Base-by-base conservation (phyloP, 2,329 filamentous ascomycete species). In the Diaporthe capsici region DNA sequence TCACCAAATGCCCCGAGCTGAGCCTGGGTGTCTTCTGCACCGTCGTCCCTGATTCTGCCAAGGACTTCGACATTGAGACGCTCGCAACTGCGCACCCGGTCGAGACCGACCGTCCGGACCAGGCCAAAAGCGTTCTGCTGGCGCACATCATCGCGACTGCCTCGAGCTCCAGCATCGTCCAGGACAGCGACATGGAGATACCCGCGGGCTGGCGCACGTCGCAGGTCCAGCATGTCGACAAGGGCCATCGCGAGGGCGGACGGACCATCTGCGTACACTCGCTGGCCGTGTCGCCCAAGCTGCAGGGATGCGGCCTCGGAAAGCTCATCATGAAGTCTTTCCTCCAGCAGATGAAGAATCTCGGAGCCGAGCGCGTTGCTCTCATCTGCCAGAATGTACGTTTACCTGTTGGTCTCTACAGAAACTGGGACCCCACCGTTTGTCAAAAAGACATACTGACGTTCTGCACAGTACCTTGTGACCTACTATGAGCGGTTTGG, bases 231-330 rank as follows among this genome's bases (percentile, higher is more conserved):
- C 82, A 84, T 63, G 86, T 88, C 49, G 81, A 83, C 2, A 81
- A 91, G 13, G 95, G 95, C 44, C 94, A 98, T 83, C 90, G 94
- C 79, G 91, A 95, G 75, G 86, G 87, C 22, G 95, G 95, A 53
- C 86, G 91, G 58, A 97, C 94, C 0, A 89, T 98, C 73, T 94
- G 92, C 73, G 85, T 98, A 68, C 96, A 98, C 84, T 96, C 94
- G 0, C 88, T 98, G 7, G 94, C 94, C 25, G 92, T 98, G 8
- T 88, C 94, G 73, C 95, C 94, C 0, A 90, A 92, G 76, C 91
- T 95, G 74, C 94, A 97, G 78, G 88, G 91, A 47, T 91, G 92
- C 75, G 94, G 94, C 1, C 87, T 98, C 3, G 96, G 94, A 22
- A 92, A 90, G 77, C 91, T 93, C 28, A 85, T 97, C 76, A 87